phyloP scores from a whole-genome alignment of 176 grass and related monocot species.

The Eragrostis curvula region DNA sequence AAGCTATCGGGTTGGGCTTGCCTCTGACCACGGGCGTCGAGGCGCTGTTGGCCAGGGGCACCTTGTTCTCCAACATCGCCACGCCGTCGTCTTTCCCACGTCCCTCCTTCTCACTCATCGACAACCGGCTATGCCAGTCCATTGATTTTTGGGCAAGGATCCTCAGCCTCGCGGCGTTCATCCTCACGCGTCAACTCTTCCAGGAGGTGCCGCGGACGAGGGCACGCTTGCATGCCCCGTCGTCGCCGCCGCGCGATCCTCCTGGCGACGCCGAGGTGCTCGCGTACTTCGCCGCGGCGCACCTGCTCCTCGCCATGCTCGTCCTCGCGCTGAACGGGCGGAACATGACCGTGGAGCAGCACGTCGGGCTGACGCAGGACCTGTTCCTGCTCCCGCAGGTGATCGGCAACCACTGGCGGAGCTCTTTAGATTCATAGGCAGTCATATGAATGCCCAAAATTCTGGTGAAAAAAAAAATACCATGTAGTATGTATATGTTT shows the following conservation, averaged over 20 bases:
- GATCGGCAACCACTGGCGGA: conserved; percentile 36
- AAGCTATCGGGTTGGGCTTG: conserved; percentile 49
- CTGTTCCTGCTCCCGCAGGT: conserved; percentile 88
- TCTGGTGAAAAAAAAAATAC: too few species aligned
- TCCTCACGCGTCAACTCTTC: conserved; percentile 66
- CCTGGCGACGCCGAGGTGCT: conserved; percentile 73
- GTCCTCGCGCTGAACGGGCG: conserved; percentile 57
- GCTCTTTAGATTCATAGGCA: too few species aligned
- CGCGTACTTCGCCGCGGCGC: conserved; percentile 6
- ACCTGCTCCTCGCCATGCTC: conserved; percentile 53
- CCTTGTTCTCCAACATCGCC: too few species aligned
- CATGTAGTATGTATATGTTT: too few species aligned
- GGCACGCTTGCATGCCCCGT: conserved; percentile 57
- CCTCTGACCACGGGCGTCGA: conserved; percentile 51
- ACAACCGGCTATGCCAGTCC: conserved; percentile 21
- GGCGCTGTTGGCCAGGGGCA: conserved; percentile 36
- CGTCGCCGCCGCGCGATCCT: conserved; percentile 62
- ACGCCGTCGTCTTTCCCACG: too few species aligned
- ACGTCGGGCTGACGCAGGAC: conserved; percentile 74
- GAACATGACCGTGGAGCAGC: conserved; percentile 60
- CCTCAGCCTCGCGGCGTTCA: conserved; percentile 58
- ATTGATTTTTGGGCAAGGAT: conserved; percentile 39
- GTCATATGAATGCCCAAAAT: too few species aligned
- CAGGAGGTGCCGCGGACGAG: conserved; percentile 87
- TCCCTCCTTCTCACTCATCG: background rate